Evolutionary conservation across 2,329 filamentous ascomycete genomes (phyloP), one percentile per base, ranked within the genome.

Genomic region (Paracamarosporium sp.): DNA sequence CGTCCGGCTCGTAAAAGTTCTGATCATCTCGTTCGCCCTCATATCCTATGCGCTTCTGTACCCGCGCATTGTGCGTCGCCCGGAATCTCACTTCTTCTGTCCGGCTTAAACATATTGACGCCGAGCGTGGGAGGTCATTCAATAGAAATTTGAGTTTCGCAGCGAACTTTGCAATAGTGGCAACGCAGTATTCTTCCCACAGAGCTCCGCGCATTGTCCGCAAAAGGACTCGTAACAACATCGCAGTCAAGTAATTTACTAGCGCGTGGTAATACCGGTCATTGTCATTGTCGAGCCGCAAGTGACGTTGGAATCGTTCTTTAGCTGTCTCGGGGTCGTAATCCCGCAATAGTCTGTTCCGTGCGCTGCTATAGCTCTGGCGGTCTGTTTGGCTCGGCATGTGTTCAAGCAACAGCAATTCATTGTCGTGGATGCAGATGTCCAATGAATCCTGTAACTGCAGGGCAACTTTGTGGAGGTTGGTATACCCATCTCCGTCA

Each of bases 381-480:
- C 35, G 45, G 30, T 48, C 45, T 11, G 28, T 48, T 15, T 48
- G 45, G 30, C 45, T 48, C 30, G 45, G 45, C 45, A 48, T 48
- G 20, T 48, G 45, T 35, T 48, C 45, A 13, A 48, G 45, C n/a
- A 48, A 25, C 27, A 48, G 15, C 3, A 48, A 20, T 15, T 48
- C 45, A 20, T 48, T 48, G 11, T 48, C 45, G 30, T 48, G 45
- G 6, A 48, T 48, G 17, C 45, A 48, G 15, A 48, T 48, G 9
- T 48, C 45, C 20, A 48, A 48, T 20, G 45, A 28, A 9, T 48
- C 45, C 13, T 48, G 45, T 7, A 48, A 30, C 17, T 48, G 45
- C 17, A 48, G 13, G 12, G 45, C 20, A 11, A 48, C 45, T 11
- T 48, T 48, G n/a, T 48, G 45, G 30, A 48, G 20, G 17, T 48